Base-by-base conservation (phyloP, 345 rosid species). In the Rhizophora apiculata region DNA sequence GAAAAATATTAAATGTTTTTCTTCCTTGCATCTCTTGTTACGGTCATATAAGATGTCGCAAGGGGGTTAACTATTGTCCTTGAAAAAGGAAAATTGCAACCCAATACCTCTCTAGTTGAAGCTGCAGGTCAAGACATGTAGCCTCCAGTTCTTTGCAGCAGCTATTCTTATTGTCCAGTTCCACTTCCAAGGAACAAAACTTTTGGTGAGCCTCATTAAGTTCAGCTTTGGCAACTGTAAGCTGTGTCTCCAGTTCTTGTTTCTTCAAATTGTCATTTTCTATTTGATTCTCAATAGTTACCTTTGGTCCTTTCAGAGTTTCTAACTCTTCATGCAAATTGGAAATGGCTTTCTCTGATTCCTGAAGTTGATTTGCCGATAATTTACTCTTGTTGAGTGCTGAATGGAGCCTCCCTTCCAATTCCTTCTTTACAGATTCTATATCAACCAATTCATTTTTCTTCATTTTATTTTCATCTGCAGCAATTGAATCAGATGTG, bases 81-180 rank as follows among this genome's bases (percentile, higher is more conserved):
- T 13, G 58, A 19, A 71, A 70, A 29, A 62, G 34, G 31, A 51
- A 66, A 61, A 69, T 8, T 21, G 3, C 5, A 3, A 10, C 56
- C 1, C 22, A 62, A 64, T 83, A 87, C 95, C 95, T 85, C 70
- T 89, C 84, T 58, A 67, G 80, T 68, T 83, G 83, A 56, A 76
- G 79, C 70, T 77, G 87, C 21, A 74, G 70, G 24, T 87, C 84
- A 65, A 82, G 82, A 76, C 82, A 68, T 24, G 83, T 74, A 32
- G 76, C 76, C 76, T 80, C 88, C 64, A 81, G 66, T 62, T 83
- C 88, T 64, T 81, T 84, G 70, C 72, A 84, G 81, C 83, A 70
- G 71, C 68, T 74, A 51, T 9, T 74, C 67, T 72, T 77, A 63
- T 80, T 77, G 67, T 81, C 87, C 69, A 82, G 68, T 71, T 85